Percentiles rank a stretch among this genome's conserved stretches.
These are phyloP conservation scores for Trichoderma semiorbis DNA, from an alignment of 2,329 filamentous ascomycete genomes.

Conservation along the genomic window DNA sequence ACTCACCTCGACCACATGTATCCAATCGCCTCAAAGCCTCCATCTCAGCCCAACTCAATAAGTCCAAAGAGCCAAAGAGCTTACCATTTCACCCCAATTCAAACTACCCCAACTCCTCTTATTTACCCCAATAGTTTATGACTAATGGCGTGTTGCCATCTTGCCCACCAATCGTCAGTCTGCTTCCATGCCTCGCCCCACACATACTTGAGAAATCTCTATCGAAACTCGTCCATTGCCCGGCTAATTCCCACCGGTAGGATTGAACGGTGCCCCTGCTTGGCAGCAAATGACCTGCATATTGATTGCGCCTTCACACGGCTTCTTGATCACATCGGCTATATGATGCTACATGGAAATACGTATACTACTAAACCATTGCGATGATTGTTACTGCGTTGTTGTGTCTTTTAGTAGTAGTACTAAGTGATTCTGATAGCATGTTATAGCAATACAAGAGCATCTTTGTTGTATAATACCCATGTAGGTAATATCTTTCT, in stretches of 20 bases:
- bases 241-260: conserved; percentile 8
- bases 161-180: background rate
- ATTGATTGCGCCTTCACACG: background rate
- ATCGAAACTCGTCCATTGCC: background rate
- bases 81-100: background rate
- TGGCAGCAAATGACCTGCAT: background rate
- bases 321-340: background rate
- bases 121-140: conserved; percentile 4
- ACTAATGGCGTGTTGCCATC: background rate
- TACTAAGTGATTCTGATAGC: background rate
- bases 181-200: background rate
- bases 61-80: background rate
- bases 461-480: background rate
- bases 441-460: background rate
- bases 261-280: background rate
- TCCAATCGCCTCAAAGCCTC: background rate
- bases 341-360: background rate
- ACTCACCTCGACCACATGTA: background rate
- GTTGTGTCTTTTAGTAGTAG: background rate
- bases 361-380: background rate
- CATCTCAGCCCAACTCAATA: background rate
- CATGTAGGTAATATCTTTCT: background rate
- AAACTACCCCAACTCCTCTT: background rate
- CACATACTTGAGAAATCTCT: background rate
- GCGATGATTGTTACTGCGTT: background rate